Percentiles rank a stretch among this genome's conserved stretches.
These are phyloP conservation scores for Dioscorea cayenensis DNA, from an alignment of 116 monocot genomes.

Conservation along the genomic window DNA sequence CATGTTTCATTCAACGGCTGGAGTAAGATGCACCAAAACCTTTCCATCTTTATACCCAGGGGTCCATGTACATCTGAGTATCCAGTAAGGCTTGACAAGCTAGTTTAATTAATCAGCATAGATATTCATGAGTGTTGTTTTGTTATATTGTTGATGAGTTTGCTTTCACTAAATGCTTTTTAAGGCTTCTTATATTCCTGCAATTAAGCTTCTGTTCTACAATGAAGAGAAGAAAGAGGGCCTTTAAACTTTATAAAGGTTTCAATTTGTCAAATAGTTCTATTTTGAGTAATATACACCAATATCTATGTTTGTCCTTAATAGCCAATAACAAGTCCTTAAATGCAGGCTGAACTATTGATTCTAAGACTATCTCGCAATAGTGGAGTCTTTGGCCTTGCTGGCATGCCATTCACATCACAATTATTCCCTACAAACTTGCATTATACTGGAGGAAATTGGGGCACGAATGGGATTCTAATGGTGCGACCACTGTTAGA, in stretches of 20 bases:
- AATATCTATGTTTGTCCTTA: background rate
- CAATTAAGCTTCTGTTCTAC: too few relatives aligned
- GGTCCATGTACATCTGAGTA: too few relatives aligned
- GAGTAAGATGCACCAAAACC: too few relatives aligned
- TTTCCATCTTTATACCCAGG: too few relatives aligned
- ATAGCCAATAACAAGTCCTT: background rate
- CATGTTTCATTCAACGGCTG: too few relatives aligned
- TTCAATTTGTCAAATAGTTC: background rate
- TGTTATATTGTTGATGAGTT: background rate
- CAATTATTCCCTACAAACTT: conserved; percentile 55
- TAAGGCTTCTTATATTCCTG: too few relatives aligned
- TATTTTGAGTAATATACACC: background rate
- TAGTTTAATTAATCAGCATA: background rate
- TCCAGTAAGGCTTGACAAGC: background rate
- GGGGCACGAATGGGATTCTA: conserved; percentile 38
- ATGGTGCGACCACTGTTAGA: conserved; percentile 84
- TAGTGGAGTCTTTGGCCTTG: conserved; percentile 95
- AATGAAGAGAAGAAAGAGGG: too few relatives aligned
- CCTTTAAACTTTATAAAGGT: background rate
- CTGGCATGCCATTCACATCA: conserved; percentile 93
- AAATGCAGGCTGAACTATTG: conserved; percentile 84
- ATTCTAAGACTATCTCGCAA: conserved; percentile 90
- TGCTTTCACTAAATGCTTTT: background rate
- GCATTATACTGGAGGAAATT: conserved; percentile 14
- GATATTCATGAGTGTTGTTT: background rate